These are phyloP conservation scores for Polygonum maritimum DNA, from an alignment of 148 eudicot species.

Conservation along the genomic window DNA sequence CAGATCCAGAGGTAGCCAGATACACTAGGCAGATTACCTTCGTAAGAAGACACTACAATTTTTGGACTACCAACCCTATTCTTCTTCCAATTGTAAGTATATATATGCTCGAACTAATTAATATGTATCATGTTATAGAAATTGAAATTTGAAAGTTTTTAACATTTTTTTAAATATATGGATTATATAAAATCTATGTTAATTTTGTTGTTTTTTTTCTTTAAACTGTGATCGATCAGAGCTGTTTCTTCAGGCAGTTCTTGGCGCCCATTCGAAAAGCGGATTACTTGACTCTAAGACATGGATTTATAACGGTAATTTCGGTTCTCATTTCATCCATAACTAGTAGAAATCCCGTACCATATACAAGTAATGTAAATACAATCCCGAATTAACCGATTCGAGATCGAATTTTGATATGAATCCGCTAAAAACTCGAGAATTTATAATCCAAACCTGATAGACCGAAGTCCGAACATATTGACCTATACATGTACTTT, in stretches of 20 bases:
- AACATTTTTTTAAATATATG: too few relatives aligned
- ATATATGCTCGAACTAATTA: background rate
- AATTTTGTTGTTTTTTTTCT: background rate
- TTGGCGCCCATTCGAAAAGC: background rate
- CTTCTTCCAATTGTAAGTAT: background rate
- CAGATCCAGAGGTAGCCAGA: background rate
- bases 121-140: background rate
- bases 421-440: too few relatives aligned
- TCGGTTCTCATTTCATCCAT: background rate
- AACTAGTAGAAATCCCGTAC: too few relatives aligned
- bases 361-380: too few relatives aligned
- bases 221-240: background rate
- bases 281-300: constrained; percentile 2
- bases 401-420: too few relatives aligned
- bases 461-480: too few relatives aligned
- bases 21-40: background rate
- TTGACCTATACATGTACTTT: too few relatives aligned
- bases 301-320: constrained; percentile 6
- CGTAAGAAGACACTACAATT: background rate
- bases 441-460: too few relatives aligned
- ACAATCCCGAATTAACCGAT: too few relatives aligned
- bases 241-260: constrained; percentile 8
- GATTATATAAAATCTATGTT: too few relatives aligned
- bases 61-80: background rate
- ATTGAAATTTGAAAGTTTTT: too few relatives aligned